These are phyloP conservation scores for Cercospora berteroae DNA, from an alignment of 2,329 filamentous ascomycete species.

Conservation along the genomic window DNA sequence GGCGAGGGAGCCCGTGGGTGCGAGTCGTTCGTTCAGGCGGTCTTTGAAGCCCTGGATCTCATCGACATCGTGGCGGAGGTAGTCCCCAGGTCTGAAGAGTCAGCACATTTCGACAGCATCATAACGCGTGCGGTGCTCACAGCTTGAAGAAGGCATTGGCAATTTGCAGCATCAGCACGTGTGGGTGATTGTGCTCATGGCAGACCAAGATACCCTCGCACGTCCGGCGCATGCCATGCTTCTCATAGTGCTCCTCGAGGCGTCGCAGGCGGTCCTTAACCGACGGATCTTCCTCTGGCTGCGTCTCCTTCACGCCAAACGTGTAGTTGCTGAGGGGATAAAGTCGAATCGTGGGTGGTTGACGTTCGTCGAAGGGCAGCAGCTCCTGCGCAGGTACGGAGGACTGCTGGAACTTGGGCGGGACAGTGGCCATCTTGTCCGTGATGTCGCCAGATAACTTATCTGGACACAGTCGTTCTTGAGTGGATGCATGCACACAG, in stretches of 20 bases:
- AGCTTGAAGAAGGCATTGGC: slow-evolving; percentile 99
- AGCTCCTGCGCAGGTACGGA: slow-evolving; percentile 26
- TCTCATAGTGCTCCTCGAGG: slow-evolving; percentile 89
- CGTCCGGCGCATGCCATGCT: slow-evolving; percentile 93
- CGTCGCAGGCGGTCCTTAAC: slow-evolving; percentile 89
- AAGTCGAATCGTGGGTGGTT: slow-evolving; percentile 77
- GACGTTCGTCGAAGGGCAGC: slow-evolving; percentile 78
- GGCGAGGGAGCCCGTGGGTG: slow-evolving; percentile 71
- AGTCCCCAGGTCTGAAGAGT: slow-evolving; percentile 76
- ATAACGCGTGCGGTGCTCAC: slow-evolving; percentile 40
- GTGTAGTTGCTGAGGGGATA: slow-evolving; percentile 98
- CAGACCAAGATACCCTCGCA: slow-evolving; percentile 97
- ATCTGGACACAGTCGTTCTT: neutral
- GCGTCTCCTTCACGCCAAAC: slow-evolving; percentile 96
- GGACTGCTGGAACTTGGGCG: slow-evolving; percentile 30
- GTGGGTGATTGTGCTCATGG: slow-evolving; percentile 98
- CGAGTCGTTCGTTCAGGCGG: slow-evolving; percentile 86
- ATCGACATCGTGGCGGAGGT: slow-evolving; percentile 82
- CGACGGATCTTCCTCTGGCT: slow-evolving; percentile 95
- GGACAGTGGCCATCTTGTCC: slow-evolving; percentile 33
- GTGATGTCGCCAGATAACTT: neutral
- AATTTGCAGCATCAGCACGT: slow-evolving; percentile 98
- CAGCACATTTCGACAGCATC: neutral
- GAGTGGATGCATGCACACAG: neutral
- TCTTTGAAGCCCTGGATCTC: slow-evolving; percentile 94